Conservation (phyloP, 1,284 basidiomycete species). For the Sporisorium graminicola region DNA sequence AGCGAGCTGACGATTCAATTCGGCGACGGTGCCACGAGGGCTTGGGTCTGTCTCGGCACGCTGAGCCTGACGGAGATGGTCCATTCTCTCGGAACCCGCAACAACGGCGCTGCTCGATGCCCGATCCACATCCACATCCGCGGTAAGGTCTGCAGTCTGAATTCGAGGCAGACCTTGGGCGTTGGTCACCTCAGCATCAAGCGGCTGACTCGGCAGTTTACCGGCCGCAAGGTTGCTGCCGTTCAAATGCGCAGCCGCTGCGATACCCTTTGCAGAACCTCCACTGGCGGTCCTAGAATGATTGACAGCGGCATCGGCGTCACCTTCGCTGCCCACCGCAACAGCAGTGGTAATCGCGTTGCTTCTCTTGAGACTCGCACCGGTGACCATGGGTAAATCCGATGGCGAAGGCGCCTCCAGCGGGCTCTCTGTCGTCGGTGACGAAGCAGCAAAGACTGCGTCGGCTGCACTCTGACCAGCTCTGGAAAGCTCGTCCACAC, state of each 20-base stretch:
- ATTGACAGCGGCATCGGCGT: background rate
- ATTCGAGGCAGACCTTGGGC: constrained; percentile 17
- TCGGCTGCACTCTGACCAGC: constrained; percentile 36
- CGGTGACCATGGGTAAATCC: constrained; percentile 37
- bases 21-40: constrained; percentile 1
- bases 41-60: constrained; percentile 33
- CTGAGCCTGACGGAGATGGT: constrained; percentile 1
- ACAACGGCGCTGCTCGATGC: constrained; percentile 28
- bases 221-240: background rate
- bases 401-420: constrained; percentile 28
- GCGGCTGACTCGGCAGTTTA: background rate
- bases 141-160: constrained; percentile 12
- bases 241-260: background rate
- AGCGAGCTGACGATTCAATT: background rate
- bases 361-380: constrained; percentile 42
- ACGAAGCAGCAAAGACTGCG: constrained; percentile 35
- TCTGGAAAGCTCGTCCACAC: constrained; percentile 23
- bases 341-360: constrained; percentile 48
- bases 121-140: background rate
- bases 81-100: constrained; percentile 7
- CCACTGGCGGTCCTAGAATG: constrained; percentile 10
- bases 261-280: background rate
- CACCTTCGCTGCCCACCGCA: constrained; percentile 13
- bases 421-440: constrained; percentile 13
- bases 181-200: background rate